These are phyloP conservation scores for Hypoxylon lienhwacheense DNA, from an alignment of 495 filamentous ascomycete genomes.

Conservation along the genomic window DNA sequence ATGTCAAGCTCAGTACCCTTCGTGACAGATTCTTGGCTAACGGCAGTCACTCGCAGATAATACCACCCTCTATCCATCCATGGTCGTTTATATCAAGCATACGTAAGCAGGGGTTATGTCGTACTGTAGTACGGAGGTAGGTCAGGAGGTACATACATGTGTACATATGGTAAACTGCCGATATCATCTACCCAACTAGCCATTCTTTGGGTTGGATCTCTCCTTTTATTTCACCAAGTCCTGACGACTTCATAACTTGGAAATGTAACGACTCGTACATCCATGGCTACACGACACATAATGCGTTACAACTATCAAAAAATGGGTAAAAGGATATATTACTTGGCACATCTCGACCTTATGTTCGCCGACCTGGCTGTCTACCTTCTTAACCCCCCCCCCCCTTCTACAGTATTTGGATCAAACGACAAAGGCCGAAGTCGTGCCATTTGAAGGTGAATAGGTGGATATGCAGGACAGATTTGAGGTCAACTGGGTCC, in stretches of 20 bases:
- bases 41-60: conserved; percentile 26
- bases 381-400: background rate
- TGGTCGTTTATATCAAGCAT: conserved; percentile 6
- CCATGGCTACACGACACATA: background rate
- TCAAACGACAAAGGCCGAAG: conserved; percentile 20
- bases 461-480: conserved; percentile 26
- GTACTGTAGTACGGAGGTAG: too few species aligned
- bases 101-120: too few species aligned
- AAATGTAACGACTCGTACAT: background rate
- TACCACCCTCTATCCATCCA: conserved; percentile 13
- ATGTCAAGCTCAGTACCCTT: conserved; percentile 22
- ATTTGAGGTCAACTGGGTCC: conserved; percentile 11
- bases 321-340: background rate
- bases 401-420: too few species aligned
- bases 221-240: too few species aligned
- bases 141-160: too few species aligned
- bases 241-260: background rate
- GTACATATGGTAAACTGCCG: too few species aligned
- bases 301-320: conserved; percentile 10
- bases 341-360: background rate
- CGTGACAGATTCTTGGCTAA: conserved; percentile 10
- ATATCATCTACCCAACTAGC: too few species aligned
- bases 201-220: too few species aligned
- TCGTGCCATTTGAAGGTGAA: conserved; percentile 16
- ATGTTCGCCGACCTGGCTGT: too few species aligned